Base-by-base conservation (phyloP, 2,329 filamentous ascomycete species). In the Macrophomina pseudophaseolina region DNA sequence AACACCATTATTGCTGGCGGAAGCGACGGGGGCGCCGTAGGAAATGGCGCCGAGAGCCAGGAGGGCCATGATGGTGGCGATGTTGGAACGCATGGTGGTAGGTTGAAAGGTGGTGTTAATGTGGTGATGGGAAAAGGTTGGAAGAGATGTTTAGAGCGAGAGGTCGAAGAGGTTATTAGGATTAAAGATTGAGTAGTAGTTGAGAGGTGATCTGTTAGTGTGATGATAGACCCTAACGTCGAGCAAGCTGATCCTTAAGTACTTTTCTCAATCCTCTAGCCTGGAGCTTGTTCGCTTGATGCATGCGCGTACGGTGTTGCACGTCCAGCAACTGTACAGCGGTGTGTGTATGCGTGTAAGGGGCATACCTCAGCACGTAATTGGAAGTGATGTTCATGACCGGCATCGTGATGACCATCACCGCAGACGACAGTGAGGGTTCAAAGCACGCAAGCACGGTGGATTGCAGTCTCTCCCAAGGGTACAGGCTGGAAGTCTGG, bases 301-400 rank as follows among this genome's bases (percentile, higher is more conserved):
- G 52, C n/a, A 30, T 5, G 44, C 44, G 46, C 64, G 44, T 59
- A 49, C 56, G 52, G 16, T 28, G 44, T 23, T 66, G 53, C 44
- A 49, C 52, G 35, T 44, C 32, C 42, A 12, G 30, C 16, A 32
- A 14, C 63, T 32, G 18, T n/a, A 33, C 28, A 12, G 52, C 51
- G 42, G 35, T 52, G 32, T 5, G 53, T n/a, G 52, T 51, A n/a
- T 52, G 42, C 46, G 46, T 40, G 52, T 66, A 42, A 33, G 42
- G 30, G 53, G 44, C 53, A 53, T 48, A 33, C 28, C 53, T 42
- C 32, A 33, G 6, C 56, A 49, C 32, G 5, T 33, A 40, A 33
- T 58, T 66, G 64, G 64, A 48, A 66, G 52, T 66, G 64, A 66
- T 59, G 53, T 35, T 35, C 64, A 30, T 40, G 64, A 66, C 52